Conservation (phyloP, 164 flowering plant species). For the Vitis labrusca region DNA sequence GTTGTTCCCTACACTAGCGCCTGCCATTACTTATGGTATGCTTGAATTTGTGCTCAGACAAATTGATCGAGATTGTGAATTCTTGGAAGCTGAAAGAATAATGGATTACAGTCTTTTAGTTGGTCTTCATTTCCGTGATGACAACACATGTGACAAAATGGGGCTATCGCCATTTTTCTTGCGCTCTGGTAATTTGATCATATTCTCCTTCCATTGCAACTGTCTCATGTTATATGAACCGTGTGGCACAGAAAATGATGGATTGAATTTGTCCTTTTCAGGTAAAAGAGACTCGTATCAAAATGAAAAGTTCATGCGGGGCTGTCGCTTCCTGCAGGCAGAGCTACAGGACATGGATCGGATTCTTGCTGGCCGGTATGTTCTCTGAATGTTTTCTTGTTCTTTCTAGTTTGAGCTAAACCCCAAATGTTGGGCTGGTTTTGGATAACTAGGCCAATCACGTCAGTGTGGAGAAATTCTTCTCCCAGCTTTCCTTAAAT, state of each 20-base stretch:
- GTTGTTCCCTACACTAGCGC: neutral
- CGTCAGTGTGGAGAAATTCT: neutral
- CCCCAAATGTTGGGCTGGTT: neutral
- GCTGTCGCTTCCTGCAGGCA: constrained; percentile 64
- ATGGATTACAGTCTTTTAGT: constrained; percentile 95
- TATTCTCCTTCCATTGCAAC: neutral
- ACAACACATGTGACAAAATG: constrained; percentile 56
- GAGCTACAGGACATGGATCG: constrained; percentile 76
- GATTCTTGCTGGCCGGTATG: constrained; percentile 63
- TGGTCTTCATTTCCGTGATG: constrained; percentile 85
- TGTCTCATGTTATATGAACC: neutral
- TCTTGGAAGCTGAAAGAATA: constrained; percentile 78
- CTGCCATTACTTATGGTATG: neutral
- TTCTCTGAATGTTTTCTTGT: constrained; percentile 5
- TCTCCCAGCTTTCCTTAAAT: neutral
- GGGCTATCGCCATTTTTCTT: constrained; percentile 64
- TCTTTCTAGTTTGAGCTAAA: neutral
- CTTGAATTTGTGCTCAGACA: constrained; percentile 45
- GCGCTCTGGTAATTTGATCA: constrained; percentile 50
- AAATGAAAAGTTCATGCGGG: constrained; percentile 59
- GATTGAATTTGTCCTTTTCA: constrained; percentile 20
- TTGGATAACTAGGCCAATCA: neutral
- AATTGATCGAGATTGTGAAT: constrained; percentile 79
- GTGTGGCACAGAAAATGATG: neutral
- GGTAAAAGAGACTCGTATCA: constrained; percentile 60